phyloP scores from a whole-genome alignment of 345 rosid genomes.

The Eucalyptus leucophloia region DNA sequence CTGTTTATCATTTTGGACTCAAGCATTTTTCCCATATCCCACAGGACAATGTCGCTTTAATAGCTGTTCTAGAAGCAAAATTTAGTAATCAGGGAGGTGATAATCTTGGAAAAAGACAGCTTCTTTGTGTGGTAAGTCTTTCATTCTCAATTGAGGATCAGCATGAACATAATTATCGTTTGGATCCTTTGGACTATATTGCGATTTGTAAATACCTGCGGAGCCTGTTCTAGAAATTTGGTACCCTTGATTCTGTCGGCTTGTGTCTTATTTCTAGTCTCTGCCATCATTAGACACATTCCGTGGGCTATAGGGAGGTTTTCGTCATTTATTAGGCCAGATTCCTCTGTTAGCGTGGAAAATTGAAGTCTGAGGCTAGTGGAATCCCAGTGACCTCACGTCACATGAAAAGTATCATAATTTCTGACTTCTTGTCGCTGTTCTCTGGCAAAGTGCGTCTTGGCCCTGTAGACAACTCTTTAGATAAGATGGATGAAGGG shows the following conservation, averaged over 20 bases:
- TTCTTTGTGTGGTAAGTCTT: slow-evolving; percentile 81
- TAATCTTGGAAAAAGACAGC: slow-evolving; percentile 73
- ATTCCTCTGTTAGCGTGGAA: background rate
- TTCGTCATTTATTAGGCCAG: background rate
- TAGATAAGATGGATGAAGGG: background rate
- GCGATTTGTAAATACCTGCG: background rate
- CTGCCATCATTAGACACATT: background rate
- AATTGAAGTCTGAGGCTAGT: background rate
- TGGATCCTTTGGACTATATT: background rate
- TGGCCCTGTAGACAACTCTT: background rate
- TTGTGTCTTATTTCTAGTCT: background rate
- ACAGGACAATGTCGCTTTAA: slow-evolving; percentile 90
- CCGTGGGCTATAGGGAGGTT: background rate
- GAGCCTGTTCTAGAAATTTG: background rate
- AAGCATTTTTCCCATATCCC: background rate
- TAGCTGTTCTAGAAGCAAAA: slow-evolving; percentile 88
- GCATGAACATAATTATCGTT: background rate
- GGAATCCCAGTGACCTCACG: background rate
- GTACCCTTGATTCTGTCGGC: background rate
- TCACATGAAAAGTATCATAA: background rate
- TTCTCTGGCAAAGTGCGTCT: background rate
- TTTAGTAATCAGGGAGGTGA: slow-evolving; percentile 75
- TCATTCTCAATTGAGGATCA: background rate
- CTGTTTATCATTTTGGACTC: background rate
- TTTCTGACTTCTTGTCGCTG: background rate